A percentile compares a stretch with the other conserved stretches of the same genome.
These are phyloP conservation scores for Sporothrix pseudoabietina DNA, from an alignment of 2,329 filamentous ascomycete species.

Conservation along the genomic window DNA sequence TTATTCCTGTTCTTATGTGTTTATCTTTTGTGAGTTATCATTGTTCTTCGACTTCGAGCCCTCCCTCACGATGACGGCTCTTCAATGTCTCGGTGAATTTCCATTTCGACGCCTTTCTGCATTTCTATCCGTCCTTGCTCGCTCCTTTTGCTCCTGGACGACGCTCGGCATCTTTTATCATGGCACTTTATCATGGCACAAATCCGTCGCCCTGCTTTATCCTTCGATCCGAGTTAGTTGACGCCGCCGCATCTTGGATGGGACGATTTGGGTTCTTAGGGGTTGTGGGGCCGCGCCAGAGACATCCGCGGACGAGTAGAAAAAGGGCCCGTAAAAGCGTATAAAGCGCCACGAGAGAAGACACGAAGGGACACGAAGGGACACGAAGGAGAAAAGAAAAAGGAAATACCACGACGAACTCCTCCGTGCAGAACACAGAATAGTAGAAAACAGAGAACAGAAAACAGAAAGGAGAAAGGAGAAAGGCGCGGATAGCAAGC, in stretches of 20 bases:
- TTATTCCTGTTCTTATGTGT: neutral
- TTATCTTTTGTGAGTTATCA: neutral
- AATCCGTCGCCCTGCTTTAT: neutral
- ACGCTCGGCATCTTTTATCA: neutral
- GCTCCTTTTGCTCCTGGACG: neutral
- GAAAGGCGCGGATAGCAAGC: neutral
- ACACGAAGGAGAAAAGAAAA: neutral
- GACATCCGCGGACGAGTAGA: neutral
- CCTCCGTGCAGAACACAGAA: neutral
- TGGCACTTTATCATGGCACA: too few relatives aligned
- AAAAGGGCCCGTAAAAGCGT: neutral
- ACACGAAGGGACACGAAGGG: neutral
- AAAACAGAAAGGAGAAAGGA: too few relatives aligned
- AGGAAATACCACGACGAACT: neutral
- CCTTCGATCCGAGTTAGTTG: constrained; percentile 4
- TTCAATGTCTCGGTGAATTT: neutral
- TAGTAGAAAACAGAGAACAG: too few relatives aligned
- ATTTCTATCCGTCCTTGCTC: neutral
- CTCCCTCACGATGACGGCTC: neutral
- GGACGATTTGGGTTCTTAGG: neutral
- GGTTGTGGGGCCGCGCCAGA: neutral
- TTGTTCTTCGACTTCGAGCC: neutral
- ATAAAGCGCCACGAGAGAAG: neutral
- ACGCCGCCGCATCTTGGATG: neutral
- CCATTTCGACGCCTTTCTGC: neutral